Conservation (phyloP, 306 rosid species). For the Styphnolobium japonicum region DNA sequence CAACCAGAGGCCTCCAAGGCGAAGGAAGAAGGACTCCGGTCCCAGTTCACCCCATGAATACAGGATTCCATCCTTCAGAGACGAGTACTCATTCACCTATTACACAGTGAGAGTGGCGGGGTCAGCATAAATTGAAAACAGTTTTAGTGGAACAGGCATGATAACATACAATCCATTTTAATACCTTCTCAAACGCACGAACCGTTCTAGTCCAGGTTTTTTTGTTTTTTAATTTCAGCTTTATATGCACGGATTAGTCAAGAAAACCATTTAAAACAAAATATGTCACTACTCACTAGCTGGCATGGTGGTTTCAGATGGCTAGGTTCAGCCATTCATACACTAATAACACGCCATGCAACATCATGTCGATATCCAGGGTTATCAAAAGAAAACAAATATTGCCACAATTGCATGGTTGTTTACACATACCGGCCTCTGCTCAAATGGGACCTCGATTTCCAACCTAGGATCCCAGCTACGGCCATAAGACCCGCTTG, state of each 20-base stretch:
- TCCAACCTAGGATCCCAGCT: conserved; percentile 92
- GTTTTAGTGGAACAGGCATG: conserved; percentile 6
- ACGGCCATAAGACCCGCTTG: conserved; percentile 64
- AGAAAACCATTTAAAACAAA: background rate
- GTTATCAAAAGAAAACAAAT: background rate
- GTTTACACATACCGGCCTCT: conserved; percentile 71
- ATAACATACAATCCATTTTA: background rate
- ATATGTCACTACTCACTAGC: background rate
- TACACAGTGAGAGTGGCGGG: conserved; percentile 6
- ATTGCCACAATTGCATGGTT: background rate
- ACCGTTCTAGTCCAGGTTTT: background rate
- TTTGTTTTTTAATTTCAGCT: background rate
- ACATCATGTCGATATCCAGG: conserved; percentile 5
- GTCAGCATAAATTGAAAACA: background rate
- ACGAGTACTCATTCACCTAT: conserved; percentile 95
- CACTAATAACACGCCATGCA: conserved; percentile 1
- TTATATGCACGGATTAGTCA: background rate
- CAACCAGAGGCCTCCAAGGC: conserved; percentile 96
- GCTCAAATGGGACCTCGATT: conserved; percentile 91
- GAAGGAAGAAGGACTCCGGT: conserved; percentile 75
- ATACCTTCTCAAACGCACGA: background rate
- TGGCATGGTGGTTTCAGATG: background rate
- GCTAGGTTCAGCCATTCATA: background rate
- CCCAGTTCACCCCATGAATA: conserved; percentile 97
- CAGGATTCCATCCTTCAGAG: conserved; percentile 65